Evolutionary conservation across 768 basidiomycete species (phyloP).

Genomic region (Dictyophora rubrovolvata): DNA sequence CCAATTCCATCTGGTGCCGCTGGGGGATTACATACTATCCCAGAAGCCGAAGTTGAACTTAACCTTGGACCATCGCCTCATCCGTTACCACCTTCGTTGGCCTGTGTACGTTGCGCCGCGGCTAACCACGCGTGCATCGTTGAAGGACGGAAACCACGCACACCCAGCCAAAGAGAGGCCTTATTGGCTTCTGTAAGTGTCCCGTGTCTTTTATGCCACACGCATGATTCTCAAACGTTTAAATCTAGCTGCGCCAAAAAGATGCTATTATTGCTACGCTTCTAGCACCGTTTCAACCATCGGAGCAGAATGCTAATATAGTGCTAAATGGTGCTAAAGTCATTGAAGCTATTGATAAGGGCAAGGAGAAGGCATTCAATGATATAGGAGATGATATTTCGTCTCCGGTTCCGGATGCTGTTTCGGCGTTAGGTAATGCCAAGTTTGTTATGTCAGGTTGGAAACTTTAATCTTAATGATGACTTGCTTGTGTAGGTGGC

Average conservation of each 20-base stretch:
- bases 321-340: not conserved
- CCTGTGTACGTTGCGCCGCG: slow-evolving; percentile 67
- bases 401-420: not conserved
- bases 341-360: not conserved
- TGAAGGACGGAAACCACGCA: slow-evolving; percentile 71
- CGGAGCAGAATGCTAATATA: not conserved
- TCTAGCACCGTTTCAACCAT: slow-evolving; percentile 34
- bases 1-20: not conserved
- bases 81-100: slow-evolving; percentile 36
- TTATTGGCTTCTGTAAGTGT: slow-evolving; percentile 43
- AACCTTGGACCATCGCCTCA: slow-evolving; percentile 21
- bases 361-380: not conserved
- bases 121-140: slow-evolving; percentile 72
- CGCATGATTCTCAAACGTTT: not conserved
- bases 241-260: slow-evolving; percentile 75
- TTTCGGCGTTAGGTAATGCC: not conserved
- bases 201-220: not conserved
- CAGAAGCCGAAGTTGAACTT: not conserved
- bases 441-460: not conserved
- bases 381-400: not conserved
- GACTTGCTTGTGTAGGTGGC: not conserved
- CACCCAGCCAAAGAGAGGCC: slow-evolving; percentile 71
- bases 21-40: not conserved
- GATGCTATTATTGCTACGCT: slow-evolving; percentile 81
- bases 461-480: no score